Base-by-base conservation (phyloP, 305 asterid species). In the Euphrasia arctica region DNA sequence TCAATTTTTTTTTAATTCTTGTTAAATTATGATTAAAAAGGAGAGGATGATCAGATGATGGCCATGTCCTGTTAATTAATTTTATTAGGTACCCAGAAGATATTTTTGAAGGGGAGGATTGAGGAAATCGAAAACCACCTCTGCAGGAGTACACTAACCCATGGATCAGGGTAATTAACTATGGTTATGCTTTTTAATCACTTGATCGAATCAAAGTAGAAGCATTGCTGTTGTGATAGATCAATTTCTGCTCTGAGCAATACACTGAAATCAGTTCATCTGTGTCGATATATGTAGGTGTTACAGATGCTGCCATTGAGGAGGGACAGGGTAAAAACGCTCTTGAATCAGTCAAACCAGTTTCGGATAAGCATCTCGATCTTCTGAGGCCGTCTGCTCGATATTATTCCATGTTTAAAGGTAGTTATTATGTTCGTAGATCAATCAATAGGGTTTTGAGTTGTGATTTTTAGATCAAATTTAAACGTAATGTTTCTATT, bases 381-480 rank as follows among this genome's bases (percentile, higher is more conserved):
- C 95, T 91, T 73, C 82, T 89, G 84, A 91, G 98, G 79, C 94
- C 95, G 39, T 82, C 96, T 27, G 74, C 95, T 72, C 92, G 95
- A 73, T 85, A 79, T 67, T 85, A 70, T 80, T 91, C 98, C 71
- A 66, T 79, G 61, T 86, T 79, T 72, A 87, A 83, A 91, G 98
- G 96, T 89, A 78, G 70, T 65, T 58, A 58, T 62, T 78, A 41
- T 74, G 74, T 71, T 73, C 70, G 71, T 62, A 50, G 61, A 28
- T 52, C 62, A 22, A 6, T 41, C 51, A 34, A 18, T 47, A 6
- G 22, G 67, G 22, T 13, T 36, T 47, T 25, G 12, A 36, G 9
- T 56, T 52, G 5, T 60, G 34, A 52, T 45, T 22, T 29, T 50
- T 8, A 47, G 41, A 54, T 12, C 28, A 34, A 54, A 54, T 36